phyloP scores from a whole-genome alignment of 805 yeast genomes.

The Schwanniomyces yamadae region DNA sequence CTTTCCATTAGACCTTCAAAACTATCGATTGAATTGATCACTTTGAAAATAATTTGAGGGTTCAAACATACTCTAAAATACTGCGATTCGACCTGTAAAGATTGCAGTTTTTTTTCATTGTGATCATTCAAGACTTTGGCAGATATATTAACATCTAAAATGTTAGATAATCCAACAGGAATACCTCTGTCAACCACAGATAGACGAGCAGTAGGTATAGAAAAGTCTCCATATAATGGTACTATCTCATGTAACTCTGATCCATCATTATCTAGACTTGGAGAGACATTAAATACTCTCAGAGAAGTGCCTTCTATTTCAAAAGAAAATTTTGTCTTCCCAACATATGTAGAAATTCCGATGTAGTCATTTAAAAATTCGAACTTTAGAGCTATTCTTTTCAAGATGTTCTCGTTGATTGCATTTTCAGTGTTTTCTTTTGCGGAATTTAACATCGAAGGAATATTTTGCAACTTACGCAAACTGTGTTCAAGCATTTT shows the following conservation, averaged over 20 bases:
- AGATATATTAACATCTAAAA: slow-evolving; percentile 45
- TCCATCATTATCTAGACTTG: slow-evolving; percentile 4
- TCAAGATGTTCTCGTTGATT: not conserved
- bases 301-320: slow-evolving; percentile 33
- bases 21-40: slow-evolving; percentile 35
- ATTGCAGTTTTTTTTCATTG: slow-evolving; percentile 30
- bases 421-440: not conserved
- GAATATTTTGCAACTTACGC: too few species aligned
- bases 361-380: slow-evolving; percentile 32
- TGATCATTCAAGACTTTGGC: slow-evolving; percentile 41
- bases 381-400: slow-evolving; percentile 20
- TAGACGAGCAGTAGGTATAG: slow-evolving; percentile 42
- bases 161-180: slow-evolving; percentile 40
- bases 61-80: slow-evolving; percentile 59
- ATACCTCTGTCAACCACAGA: slow-evolving; percentile 39
- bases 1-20: slow-evolving; percentile 4
- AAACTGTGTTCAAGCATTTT: too few species aligned
- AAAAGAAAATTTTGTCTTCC: slow-evolving; percentile 31
- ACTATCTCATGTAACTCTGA: slow-evolving; percentile 10
- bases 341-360: slow-evolving; percentile 33
- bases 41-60: slow-evolving; percentile 45
- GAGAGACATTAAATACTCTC: slow-evolving; percentile 22
- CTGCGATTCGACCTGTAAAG: slow-evolving; percentile 58
- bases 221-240: slow-evolving; percentile 38
- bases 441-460: too few species aligned